Conservation (phyloP, 108 stramenopile genomes). For the Nitzschia putrida region DNA sequence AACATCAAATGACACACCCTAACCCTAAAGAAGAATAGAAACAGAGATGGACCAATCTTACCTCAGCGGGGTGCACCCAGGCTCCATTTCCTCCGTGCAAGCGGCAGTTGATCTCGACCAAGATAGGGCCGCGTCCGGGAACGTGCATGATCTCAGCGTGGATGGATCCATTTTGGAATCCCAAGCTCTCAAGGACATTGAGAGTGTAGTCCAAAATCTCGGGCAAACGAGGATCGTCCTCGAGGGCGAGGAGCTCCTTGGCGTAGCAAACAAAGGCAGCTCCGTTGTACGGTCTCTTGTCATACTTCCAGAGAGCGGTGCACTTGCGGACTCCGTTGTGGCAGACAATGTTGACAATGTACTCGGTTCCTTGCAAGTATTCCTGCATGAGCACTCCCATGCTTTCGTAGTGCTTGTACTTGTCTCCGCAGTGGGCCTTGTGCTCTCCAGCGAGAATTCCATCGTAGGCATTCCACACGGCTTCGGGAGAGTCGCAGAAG, state of each 20-base stretch:
- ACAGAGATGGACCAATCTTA: too few species aligned
- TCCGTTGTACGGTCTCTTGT: conserved; percentile 83
- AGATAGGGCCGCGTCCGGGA: too few species aligned
- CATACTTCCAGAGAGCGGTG: conserved; percentile 85
- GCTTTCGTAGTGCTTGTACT: conserved; percentile 7
- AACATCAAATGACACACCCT: too few species aligned
- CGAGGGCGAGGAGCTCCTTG: not conserved
- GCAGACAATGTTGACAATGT: conserved; percentile 87
- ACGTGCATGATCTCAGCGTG: conserved; percentile 49
- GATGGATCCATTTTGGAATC: conserved; percentile 46
- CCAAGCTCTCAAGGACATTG: conserved; percentile 44
- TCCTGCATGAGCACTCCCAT: conserved; percentile 83
- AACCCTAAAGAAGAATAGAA: too few species aligned
- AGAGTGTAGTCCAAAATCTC: conserved; percentile 40
- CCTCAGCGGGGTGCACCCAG: too few species aligned
- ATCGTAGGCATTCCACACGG: conserved; percentile 2
- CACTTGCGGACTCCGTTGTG: conserved; percentile 87
- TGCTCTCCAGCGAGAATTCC: conserved; percentile 2
- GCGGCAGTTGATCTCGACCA: too few species aligned
- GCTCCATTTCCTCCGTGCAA: too few species aligned
- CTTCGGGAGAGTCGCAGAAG: conserved; percentile 4
- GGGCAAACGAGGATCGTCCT: not conserved
- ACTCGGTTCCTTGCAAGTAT: conserved; percentile 86
- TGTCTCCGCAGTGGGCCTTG: conserved; percentile 13
- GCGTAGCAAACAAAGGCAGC: conserved; percentile 72